These are phyloP conservation scores for Cornus suecica DNA, from an alignment of 148 eudicot genomes.

Conservation along the genomic window DNA sequence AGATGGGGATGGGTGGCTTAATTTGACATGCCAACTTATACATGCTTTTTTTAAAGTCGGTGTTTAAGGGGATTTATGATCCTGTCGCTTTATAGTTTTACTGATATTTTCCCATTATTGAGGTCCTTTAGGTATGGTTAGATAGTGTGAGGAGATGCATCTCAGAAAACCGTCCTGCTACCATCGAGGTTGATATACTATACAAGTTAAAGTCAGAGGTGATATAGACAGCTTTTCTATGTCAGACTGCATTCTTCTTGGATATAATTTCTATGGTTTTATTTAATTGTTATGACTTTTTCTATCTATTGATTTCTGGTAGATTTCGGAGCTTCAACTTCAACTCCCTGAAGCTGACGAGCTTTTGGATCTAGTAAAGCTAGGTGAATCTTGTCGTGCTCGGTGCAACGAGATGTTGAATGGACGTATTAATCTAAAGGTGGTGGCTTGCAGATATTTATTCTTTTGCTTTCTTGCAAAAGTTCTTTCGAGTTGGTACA, in stretches of 20 bases:
- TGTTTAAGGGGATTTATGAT: background rate
- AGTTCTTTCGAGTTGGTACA: background rate
- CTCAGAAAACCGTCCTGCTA: conserved; percentile 52
- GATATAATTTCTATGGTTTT: background rate
- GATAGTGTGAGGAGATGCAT: conserved; percentile 58
- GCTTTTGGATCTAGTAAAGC: conserved; percentile 48
- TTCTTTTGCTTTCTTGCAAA: conserved; percentile 5
- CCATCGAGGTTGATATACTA: conserved; percentile 56
- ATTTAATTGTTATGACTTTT: background rate
- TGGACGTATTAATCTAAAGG: conserved; percentile 59
- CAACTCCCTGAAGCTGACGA: conserved; percentile 65
- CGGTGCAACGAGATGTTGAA: conserved; percentile 67
- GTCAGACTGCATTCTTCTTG: conserved; percentile 1
- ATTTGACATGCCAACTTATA: background rate
- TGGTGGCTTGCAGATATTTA: conserved; percentile 25
- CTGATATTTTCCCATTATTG: conserved; percentile 13
- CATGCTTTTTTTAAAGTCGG: background rate
- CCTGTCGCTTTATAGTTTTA: conserved; percentile 3
- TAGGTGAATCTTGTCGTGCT: conserved; percentile 60
- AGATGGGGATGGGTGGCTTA: too few relatives aligned
- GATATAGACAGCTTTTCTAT: conserved; percentile 10
- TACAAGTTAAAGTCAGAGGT: conserved; percentile 73
- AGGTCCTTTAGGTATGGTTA: conserved; percentile 53
- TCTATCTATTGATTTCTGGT: conserved; percentile 11
- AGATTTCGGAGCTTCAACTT: conserved; percentile 63